Evolutionary conservation across 768 basidiomycete species (phyloP).

Genomic region (Russula virescens): DNA sequence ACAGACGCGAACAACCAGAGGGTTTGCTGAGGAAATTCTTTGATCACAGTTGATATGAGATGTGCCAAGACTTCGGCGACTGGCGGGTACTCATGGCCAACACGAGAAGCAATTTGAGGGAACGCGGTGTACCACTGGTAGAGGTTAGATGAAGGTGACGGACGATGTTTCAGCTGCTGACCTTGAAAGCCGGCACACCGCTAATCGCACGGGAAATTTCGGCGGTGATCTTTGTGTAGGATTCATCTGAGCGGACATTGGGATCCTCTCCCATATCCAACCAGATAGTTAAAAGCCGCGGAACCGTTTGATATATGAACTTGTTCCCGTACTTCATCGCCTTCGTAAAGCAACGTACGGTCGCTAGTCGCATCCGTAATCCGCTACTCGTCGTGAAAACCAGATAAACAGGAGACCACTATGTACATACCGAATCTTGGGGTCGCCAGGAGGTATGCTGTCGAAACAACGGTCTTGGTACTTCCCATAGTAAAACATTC

Average conservation of each 20-base stretch:
- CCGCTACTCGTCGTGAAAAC: constrained; percentile 38
- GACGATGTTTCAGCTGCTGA: constrained; percentile 27
- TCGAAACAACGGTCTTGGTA: constrained; percentile 81
- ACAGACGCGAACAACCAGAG: constrained; percentile 91
- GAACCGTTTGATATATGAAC: constrained; percentile 93
- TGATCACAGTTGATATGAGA: constrained; percentile 70
- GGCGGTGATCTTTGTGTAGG: constrained; percentile 52
- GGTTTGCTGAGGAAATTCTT: constrained; percentile 81
- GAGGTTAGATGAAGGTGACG: constrained; percentile 6
- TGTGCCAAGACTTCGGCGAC: constrained; percentile 55
- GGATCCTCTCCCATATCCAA: constrained; percentile 76
- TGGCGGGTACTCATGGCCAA: constrained; percentile 63
- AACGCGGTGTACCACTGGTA: constrained; percentile 91
- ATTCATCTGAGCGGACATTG: constrained; percentile 29
- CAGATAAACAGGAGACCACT: constrained; percentile 2
- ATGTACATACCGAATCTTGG: constrained; percentile 38
- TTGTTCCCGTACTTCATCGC: constrained; percentile 84
- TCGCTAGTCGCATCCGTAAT: constrained; percentile 57
- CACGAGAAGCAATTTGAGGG: constrained; percentile 93
- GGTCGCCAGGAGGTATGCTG: constrained; percentile 41
- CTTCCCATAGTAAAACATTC: constrained; percentile 78
- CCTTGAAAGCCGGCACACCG: constrained; percentile 76
- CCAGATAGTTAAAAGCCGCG: constrained; percentile 92
- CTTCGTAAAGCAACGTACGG: constrained; percentile 59
- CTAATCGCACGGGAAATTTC: constrained; percentile 50